Conservation (phyloP, 2,329 filamentous ascomycete genomes). For the Curvularia sp. region DNA sequence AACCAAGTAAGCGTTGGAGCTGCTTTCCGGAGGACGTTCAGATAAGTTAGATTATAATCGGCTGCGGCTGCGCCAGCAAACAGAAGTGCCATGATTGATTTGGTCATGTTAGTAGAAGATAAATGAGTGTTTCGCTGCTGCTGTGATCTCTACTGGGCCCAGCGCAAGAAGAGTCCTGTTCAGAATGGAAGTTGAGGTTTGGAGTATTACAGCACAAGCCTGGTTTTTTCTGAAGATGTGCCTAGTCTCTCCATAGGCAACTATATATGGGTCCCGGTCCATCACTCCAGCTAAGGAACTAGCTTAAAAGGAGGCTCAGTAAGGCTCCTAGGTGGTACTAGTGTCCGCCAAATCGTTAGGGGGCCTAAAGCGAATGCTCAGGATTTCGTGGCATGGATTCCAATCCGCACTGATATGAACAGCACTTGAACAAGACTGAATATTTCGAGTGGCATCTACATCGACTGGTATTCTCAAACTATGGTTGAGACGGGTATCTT, state of each 20-base stretch:
- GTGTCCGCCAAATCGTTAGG: neutral
- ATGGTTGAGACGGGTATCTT: neutral
- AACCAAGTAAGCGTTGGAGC: constrained; percentile 5
- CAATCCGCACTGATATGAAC: neutral
- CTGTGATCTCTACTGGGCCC: neutral
- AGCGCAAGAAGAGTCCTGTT: neutral
- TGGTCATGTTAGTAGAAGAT: neutral
- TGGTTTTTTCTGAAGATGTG: neutral
- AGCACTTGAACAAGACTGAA: no score
- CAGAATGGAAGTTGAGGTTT: neutral
- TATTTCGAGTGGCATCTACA: neutral
- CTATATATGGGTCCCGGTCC: neutral
- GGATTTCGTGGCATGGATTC: neutral
- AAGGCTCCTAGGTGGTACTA: neutral
- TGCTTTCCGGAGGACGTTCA: constrained; percentile 3
- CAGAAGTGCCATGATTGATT: neutral
- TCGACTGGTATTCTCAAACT: neutral
- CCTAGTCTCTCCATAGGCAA: neutral
- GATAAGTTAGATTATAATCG: constrained; percentile 10
- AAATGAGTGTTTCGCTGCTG: neutral
- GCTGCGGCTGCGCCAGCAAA: constrained; percentile 1
- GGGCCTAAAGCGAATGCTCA: neutral
- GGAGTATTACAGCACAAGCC: neutral
- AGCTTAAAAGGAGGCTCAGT: neutral
- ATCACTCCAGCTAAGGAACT: neutral